Percentiles rank a stretch among this genome's conserved stretches.
phyloP scores from a whole-genome alignment of 331 rosid genomes.

The Cydonia oblonga region DNA sequence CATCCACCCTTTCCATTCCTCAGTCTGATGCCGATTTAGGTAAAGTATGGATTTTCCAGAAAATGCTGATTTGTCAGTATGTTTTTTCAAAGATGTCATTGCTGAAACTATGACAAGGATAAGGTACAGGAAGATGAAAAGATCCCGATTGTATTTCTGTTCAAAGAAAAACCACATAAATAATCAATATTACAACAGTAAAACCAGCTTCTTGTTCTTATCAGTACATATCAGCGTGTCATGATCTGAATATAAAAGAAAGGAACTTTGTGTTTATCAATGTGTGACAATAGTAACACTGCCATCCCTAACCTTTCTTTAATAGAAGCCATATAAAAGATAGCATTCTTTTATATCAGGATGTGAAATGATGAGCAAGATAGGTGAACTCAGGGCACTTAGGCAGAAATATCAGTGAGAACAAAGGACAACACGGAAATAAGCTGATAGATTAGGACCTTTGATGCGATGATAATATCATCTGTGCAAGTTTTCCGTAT shows the following conservation, averaged over 20 bases:
- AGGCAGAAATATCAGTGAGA: background rate
- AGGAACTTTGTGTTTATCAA: background rate
- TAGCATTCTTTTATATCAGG: background rate
- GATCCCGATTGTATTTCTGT: conserved; percentile 91
- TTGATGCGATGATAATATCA: background rate
- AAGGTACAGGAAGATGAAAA: conserved; percentile 79
- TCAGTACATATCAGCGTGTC: background rate
- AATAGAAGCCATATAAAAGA: background rate
- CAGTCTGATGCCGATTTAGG: conserved; percentile 96
- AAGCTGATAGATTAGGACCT: background rate
- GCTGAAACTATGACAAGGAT: conserved; percentile 83
- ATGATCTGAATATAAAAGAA: background rate
- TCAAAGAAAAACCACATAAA: conserved; percentile 14
- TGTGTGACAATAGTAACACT: background rate
- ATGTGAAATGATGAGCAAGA: background rate
- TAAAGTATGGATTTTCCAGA: conserved; percentile 78
- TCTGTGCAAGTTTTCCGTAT: background rate
- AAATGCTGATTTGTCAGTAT: conserved; percentile 61
- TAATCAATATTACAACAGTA: conserved; percentile 3
- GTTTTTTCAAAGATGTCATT: conserved; percentile 93
- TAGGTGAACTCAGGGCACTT: background rate
- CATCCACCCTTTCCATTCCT: conserved; percentile 99
- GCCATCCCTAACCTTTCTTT: background rate
- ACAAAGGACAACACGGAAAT: background rate
- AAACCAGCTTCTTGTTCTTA: conserved; percentile 5